Evolutionary conservation across 805 yeast species (phyloP).

Genomic region (Ogataea trehalophila): DNA sequence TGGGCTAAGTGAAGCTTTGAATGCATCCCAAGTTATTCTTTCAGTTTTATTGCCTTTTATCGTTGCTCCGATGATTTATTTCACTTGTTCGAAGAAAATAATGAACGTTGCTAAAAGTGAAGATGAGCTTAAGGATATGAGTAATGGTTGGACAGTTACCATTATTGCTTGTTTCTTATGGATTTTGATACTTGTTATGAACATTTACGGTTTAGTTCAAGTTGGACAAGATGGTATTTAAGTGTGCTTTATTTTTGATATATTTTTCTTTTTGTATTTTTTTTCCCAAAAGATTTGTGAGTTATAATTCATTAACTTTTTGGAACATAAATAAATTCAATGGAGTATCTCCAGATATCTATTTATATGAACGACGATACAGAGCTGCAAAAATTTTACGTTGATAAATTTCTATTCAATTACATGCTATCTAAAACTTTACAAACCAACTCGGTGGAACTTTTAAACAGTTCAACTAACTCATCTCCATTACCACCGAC

Average conservation of each 20-base stretch:
- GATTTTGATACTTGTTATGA: constrained; percentile 62
- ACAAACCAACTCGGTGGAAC: constrained; percentile 11
- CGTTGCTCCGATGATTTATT: constrained; percentile 74
- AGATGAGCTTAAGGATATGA: constrained; percentile 36
- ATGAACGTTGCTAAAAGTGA: constrained; percentile 49
- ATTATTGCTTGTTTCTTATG: constrained; percentile 48
- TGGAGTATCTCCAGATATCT: too few species aligned
- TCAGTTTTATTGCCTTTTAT: constrained; percentile 74
- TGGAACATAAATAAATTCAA: too few species aligned
- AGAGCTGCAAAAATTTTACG: background rate
- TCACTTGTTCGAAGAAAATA: constrained; percentile 59
- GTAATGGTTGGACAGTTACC: constrained; percentile 59
- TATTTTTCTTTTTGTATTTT: background rate
- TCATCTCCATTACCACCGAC: constrained; percentile 9
- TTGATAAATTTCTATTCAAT: background rate
- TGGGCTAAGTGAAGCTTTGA: constrained; percentile 67
- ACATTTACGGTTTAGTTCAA: constrained; percentile 52
- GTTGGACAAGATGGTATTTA: constrained; percentile 26
- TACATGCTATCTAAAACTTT: constrained; percentile 1
- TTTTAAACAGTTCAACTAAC: constrained; percentile 6
- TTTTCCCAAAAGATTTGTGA: background rate
- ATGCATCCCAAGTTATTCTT: constrained; percentile 74
- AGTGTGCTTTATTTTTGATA: background rate
- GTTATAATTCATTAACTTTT: background rate
- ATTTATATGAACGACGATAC: background rate